A percentile compares a stretch with the other conserved stretches of the same genome.
Evolutionary conservation across 2,329 filamentous ascomycete species (phyloP).

Genomic region (Diplodia seriata): DNA sequence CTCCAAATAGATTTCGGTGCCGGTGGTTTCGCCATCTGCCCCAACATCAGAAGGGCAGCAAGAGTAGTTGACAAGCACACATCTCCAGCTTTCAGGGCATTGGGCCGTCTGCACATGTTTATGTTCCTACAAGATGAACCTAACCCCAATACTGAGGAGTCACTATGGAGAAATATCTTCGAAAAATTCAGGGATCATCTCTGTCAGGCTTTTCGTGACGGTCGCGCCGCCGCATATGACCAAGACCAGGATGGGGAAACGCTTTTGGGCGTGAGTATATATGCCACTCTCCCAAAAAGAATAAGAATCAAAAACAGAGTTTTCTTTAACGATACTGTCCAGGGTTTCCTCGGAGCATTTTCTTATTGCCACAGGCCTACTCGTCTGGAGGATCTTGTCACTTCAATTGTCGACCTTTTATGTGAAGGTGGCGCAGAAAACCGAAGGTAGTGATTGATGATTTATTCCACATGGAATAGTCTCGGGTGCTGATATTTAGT

Average conservation of each 20-base stretch:
- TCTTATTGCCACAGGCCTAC: too few relatives aligned
- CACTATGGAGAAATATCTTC: neutral
- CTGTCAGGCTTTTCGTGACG: neutral
- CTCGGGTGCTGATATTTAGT: too few relatives aligned
- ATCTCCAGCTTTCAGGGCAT: neutral
- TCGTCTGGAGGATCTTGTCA: neutral
- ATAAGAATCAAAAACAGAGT: too few relatives aligned
- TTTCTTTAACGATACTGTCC: accelerated
- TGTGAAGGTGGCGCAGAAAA: neutral
- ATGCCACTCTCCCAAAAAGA: neutral
- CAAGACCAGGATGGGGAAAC: neutral
- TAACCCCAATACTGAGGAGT: neutral
- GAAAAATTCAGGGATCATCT: neutral
- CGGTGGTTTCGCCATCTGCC: neutral
- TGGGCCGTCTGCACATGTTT: too few relatives aligned
- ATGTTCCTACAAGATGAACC: too few relatives aligned
- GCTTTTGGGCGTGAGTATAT: neutral
- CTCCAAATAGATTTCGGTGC: neutral
- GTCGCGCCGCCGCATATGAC: neutral
- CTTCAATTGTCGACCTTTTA: neutral
- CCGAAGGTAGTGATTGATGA: neutral
- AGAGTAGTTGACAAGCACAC: neutral
- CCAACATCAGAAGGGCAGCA: neutral
- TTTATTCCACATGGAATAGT: too few relatives aligned
- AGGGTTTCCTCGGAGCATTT: too few relatives aligned